Conservation (phyloP, 2,329 filamentous ascomycete species). For the Clarireedia paspali region DNA sequence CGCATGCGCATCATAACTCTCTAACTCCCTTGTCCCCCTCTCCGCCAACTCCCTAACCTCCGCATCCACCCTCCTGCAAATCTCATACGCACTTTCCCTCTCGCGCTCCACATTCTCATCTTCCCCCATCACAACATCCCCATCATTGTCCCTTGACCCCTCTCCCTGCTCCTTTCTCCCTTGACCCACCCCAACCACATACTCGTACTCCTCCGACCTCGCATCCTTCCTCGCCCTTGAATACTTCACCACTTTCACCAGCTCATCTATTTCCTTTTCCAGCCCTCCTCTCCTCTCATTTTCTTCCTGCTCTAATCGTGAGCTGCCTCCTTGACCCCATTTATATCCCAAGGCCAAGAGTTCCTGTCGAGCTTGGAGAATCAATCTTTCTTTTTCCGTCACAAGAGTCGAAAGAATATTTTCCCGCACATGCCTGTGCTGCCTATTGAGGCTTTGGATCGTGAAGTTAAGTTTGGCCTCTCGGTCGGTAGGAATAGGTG, state of each 20-base stretch:
- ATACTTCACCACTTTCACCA: not conserved
- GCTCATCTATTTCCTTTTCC: not conserved
- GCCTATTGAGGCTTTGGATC: slow-evolving; percentile 14
- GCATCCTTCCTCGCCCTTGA: not conserved
- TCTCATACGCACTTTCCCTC: slow-evolving; percentile 4
- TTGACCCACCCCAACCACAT: not conserved
- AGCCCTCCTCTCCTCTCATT: not conserved
- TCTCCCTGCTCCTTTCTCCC: not conserved
- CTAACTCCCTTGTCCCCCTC: slow-evolving; percentile 11
- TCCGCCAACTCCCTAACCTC: slow-evolving; percentile 13
- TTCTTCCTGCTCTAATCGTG: not conserved
- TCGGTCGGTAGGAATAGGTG: not conserved
- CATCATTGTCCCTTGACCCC: slow-evolving; percentile 4
- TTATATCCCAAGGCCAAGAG: not conserved
- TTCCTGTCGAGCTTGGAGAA: not conserved
- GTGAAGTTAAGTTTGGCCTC: slow-evolving; percentile 6
- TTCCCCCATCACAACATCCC: slow-evolving; percentile 14
- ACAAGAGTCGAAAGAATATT: slow-evolving; percentile 17
- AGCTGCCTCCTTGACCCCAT: no score
- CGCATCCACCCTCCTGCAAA: slow-evolving; percentile 8
- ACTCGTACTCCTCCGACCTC: not conserved
- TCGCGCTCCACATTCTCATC: not conserved
- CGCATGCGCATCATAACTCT: slow-evolving; percentile 18
- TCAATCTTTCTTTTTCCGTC: slow-evolving; percentile 6
- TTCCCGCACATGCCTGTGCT: slow-evolving; percentile 19